These are phyloP conservation scores for Rutidosis leptorrhynchoides DNA, from an alignment of 129 eudicot genomes.

Conservation along the genomic window DNA sequence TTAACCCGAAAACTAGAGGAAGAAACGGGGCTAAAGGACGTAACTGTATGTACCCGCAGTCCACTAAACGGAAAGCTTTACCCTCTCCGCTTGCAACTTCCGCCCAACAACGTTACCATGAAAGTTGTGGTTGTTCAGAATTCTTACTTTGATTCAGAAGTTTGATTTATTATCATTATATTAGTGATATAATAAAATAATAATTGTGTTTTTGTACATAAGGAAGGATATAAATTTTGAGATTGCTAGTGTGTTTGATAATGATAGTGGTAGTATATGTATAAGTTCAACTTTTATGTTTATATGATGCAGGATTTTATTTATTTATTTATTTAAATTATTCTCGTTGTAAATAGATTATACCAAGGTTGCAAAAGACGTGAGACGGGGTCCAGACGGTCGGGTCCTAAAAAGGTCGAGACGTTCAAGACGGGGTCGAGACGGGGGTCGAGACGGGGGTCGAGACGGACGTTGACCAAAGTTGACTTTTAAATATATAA, in stretches of 20 bases:
- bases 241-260: neutral
- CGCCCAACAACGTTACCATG: slow-evolving; percentile 76
- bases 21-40: slow-evolving; percentile 48
- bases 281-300: neutral
- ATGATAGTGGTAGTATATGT: neutral
- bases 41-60: slow-evolving; percentile 52
- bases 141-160: neutral
- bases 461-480: too few species aligned
- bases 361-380: too few species aligned
- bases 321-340: neutral
- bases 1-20: slow-evolving; percentile 61
- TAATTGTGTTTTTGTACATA: neutral
- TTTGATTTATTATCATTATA: neutral
- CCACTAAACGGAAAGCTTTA: slow-evolving; percentile 67
- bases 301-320: neutral
- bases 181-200: neutral
- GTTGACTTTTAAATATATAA: too few species aligned
- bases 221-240: slow-evolving; percentile 1
- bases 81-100: slow-evolving; percentile 83
- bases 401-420: too few species aligned
- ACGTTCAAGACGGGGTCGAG: too few species aligned
- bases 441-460: too few species aligned
- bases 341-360: neutral
- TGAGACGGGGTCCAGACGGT: too few species aligned
- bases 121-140: slow-evolving; percentile 64